phyloP scores from a whole-genome alignment of 192 early-diverging fungal genomes.

The Backusella australiensis region DNA sequence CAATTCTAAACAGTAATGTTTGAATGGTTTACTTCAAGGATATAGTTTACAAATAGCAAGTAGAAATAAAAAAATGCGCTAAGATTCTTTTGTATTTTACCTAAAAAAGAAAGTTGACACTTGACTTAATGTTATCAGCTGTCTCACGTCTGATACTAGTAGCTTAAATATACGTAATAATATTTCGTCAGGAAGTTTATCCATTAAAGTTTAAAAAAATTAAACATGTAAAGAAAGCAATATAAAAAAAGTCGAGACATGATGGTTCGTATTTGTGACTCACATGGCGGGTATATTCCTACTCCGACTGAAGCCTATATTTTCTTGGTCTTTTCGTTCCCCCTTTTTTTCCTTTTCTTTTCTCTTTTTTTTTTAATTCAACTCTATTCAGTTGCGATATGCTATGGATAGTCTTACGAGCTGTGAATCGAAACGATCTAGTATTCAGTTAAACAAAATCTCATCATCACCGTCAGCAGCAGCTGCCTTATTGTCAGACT shows the following conservation, averaged over 20 bases:
- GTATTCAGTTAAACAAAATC: background rate
- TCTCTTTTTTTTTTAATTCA: background rate
- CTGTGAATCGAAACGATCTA: slow-evolving; percentile 1
- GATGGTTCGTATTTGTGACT: background rate
- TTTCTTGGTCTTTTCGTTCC: background rate
- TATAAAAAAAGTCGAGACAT: background rate
- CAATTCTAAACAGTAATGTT: slow-evolving; percentile 18
- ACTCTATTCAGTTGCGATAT: slow-evolving; percentile 9
- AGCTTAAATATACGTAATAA: slow-evolving; percentile 15
- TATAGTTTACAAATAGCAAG: background rate
- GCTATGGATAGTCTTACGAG: background rate
- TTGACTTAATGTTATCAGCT: background rate
- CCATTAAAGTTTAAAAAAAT: slow-evolving; percentile 12
- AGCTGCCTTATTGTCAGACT: slow-evolving; percentile 31
- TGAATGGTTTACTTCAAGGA: background rate
- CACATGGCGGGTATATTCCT: background rate
- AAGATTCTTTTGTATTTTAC: slow-evolving; percentile 5
- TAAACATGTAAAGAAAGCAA: background rate
- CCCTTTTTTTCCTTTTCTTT: background rate
- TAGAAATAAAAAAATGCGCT: background rate
- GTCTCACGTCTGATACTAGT: background rate
- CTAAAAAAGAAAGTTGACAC: slow-evolving; percentile 12
- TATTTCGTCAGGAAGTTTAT: slow-evolving; percentile 26
- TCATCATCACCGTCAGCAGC: slow-evolving; percentile 29
- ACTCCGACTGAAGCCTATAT: background rate